Base-by-base conservation (phyloP, 192 early-diverging fungal species). In the Podila minutissima region DNA sequence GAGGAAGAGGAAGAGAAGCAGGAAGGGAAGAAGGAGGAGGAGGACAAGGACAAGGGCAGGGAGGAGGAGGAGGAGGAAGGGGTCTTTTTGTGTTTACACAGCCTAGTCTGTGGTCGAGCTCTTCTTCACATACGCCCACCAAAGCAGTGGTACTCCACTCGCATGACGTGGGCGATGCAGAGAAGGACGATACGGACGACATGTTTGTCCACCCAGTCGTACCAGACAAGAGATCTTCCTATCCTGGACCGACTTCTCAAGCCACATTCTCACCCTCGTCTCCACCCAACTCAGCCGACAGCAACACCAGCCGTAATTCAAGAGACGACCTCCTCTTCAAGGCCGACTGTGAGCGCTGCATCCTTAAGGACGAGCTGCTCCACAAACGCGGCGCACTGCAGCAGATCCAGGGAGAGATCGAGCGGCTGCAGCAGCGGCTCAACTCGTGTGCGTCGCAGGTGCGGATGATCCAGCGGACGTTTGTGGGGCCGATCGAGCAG, bases 381-480 rank as follows among this genome's bases (percentile, higher is more conserved):
- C 28, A 61, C 1, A 61, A 61, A 13, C 59, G 31, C 6, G 3
- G 17, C 3, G 15, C 59, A 15, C 29, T 61, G 3, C 59, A 33
- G 31, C 22, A 19, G 31, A 24, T 61, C 17, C 59, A 61, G 31
- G 28, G 31, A 5, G 59, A 61, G 31, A 61, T 61, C 5, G 59
- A 61, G 26, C 59, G 59, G 26, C 24, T 61, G 13, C 59, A 61
- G 26, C 59, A 61, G 31, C 59, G 59, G 10, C 26, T 61, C 17
- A 33, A 28, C 26, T 33, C 31, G 59, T 19, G 28, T 61, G 59
- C 31, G 28, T 61, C 59, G 19, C 59, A 61, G 59, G 59, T 26
- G 29, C 26, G 59, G 12, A 28, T 61, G 59, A 61, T 61, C 31
- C 59, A 61, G 31, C 59, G 59, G 17, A 61, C 59, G 22, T 61